phyloP scores from a whole-genome alignment of 352 stramenopile species.

The Phytophthora ramorum region DNA sequence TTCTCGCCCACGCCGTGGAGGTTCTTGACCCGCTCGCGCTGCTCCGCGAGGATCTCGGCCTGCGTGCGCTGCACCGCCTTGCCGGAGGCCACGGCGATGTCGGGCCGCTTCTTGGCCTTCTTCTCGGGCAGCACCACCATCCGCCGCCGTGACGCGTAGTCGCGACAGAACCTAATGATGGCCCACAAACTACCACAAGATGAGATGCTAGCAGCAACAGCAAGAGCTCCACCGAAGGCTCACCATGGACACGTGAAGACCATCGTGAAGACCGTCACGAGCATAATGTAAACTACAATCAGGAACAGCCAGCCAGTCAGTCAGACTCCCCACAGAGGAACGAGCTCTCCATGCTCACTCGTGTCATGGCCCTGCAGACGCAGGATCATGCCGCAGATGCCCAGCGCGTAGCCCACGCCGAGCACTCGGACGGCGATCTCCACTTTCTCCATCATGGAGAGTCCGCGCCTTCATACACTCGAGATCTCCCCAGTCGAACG shows the following conservation, averaged over 20 bases:
- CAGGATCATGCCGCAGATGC: slow-evolving; percentile 64
- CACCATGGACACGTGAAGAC: slow-evolving; percentile 86
- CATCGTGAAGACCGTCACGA: slow-evolving; percentile 83
- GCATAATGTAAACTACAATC: slow-evolving; percentile 70
- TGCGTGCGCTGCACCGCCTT: slow-evolving; percentile 74
- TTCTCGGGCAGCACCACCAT: slow-evolving; percentile 74
- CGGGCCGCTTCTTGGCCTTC: slow-evolving; percentile 76
- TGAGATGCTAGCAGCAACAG: not conserved
- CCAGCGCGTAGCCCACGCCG: slow-evolving; percentile 56
- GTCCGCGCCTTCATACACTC: not conserved
- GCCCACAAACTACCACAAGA: slow-evolving; percentile 61
- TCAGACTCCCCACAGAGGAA: not conserved
- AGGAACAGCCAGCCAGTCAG: not conserved
- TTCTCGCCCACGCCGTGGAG: slow-evolving; percentile 75
- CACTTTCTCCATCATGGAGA: slow-evolving; percentile 60
- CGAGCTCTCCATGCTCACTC: slow-evolving; percentile 35
- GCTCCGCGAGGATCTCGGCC: slow-evolving; percentile 78
- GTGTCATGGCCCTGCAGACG: slow-evolving; percentile 60
- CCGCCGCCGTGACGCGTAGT: slow-evolving; percentile 55
- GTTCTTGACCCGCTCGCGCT: slow-evolving; percentile 70
- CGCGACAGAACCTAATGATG: slow-evolving; percentile 75
- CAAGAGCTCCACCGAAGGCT: not conserved
- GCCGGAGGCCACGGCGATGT: slow-evolving; percentile 71
- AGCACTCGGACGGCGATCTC: slow-evolving; percentile 76
- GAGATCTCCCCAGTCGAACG: not conserved